Evolutionary conservation across 2,329 filamentous ascomycete genomes (phyloP).

Genomic region (Stemphylium vesicarium): DNA sequence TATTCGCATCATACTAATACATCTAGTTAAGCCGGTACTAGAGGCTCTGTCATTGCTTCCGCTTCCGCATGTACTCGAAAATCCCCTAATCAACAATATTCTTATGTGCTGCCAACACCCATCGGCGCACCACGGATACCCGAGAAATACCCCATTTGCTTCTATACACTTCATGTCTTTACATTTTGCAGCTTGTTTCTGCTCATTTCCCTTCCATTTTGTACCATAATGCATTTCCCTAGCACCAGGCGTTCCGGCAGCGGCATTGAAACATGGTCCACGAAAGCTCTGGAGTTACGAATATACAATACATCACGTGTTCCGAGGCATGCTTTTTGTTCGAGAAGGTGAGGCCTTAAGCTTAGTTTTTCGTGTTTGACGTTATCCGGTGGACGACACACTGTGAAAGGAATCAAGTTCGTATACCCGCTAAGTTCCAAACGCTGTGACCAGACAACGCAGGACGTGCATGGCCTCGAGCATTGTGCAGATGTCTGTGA

Average conservation of each 20-base stretch:
- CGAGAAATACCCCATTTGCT: slow-evolving; percentile 1
- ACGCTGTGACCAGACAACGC: too few species aligned
- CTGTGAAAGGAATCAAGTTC: too few species aligned
- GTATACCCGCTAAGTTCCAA: too few species aligned
- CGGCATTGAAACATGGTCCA: not conserved
- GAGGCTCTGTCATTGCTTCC: not conserved
- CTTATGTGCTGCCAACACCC: not conserved
- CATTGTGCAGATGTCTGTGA: too few species aligned
- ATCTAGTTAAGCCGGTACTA: slow-evolving; percentile 7
- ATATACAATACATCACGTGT: not conserved
- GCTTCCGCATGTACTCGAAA: not conserved
- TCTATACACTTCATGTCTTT: not conserved
- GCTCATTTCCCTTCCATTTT: not conserved
- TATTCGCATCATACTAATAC: not conserved
- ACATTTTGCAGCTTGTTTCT: not conserved
- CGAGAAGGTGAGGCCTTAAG: not conserved
- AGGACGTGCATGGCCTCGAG: too few species aligned
- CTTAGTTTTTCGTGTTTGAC: not conserved
- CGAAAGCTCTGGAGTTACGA: not conserved
- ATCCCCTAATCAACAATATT: not conserved
- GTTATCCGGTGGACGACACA: not conserved
- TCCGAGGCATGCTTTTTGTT: not conserved
- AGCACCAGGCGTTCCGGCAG: slow-evolving; percentile 12
- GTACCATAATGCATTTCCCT: slow-evolving; percentile 17
- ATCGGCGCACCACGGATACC: slow-evolving; percentile 8